Conservation (phyloP, 208 protist species). For the Trypanosoma avium region DNA sequence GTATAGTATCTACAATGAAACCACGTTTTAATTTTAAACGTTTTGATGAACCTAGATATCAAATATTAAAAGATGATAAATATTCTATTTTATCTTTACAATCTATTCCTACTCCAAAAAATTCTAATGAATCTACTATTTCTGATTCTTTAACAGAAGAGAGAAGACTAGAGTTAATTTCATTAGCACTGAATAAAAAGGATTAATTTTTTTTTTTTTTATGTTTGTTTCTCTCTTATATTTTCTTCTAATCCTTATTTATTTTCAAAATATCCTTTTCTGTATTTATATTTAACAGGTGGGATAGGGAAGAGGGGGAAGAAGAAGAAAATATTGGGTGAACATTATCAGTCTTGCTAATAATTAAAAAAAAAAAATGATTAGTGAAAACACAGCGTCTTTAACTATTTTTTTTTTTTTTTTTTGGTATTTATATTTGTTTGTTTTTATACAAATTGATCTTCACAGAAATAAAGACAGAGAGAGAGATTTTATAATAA, state of each 20-base stretch:
- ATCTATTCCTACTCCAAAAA: constrained; percentile 1
- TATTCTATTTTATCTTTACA: constrained; percentile 2
- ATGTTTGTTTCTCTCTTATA: background rate
- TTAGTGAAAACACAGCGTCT: no score
- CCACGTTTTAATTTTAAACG: constrained; percentile 43
- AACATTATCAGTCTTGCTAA: no score
- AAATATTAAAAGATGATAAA: constrained; percentile 18
- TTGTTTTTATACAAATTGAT: background rate
- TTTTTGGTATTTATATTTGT: no score
- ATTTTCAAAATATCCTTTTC: background rate
- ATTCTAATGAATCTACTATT: background rate
- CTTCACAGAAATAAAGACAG: no score
- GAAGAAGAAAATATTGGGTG: no score
- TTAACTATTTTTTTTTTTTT: no score
- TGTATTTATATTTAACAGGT: no score
- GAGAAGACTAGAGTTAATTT: constrained; percentile 20
- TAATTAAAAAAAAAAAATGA: no score
- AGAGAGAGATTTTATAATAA: background rate
- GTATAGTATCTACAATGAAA: constrained; percentile 54
- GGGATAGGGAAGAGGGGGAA: no score
- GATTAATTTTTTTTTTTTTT: background rate
- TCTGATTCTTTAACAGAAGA: constrained; percentile 15
- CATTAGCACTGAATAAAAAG: background rate
- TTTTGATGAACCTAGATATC: constrained; percentile 42
- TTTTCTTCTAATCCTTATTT: background rate